A percentile compares a stretch with the other conserved stretches of the same genome.
These are phyloP conservation scores for Croton laevigatus DNA, from an alignment of 441 rosid genomes.

Conservation along the genomic window DNA sequence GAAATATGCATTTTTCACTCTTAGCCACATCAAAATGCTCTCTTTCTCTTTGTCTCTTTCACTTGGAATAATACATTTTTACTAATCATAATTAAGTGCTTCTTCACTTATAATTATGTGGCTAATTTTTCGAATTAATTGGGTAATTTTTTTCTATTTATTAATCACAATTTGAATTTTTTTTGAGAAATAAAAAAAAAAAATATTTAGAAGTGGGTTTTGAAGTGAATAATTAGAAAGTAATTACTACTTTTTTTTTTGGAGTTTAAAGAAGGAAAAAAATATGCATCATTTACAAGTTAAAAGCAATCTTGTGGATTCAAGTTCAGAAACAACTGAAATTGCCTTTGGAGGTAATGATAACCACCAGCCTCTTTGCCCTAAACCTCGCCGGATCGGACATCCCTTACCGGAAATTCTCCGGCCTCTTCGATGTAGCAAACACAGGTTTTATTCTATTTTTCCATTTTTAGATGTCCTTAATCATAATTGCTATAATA, in stretches of 20 bases:
- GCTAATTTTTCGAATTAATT: slow-evolving; percentile 4
- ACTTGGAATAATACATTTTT: slow-evolving; percentile 28
- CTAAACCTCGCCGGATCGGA: slow-evolving; percentile 66
- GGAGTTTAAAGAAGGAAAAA: background rate
- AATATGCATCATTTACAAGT: slow-evolving; percentile 50
- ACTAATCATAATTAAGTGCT: slow-evolving; percentile 20
- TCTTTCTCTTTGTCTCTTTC: slow-evolving; percentile 15
- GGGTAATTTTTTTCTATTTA: background rate
- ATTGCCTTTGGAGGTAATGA: slow-evolving; percentile 17
- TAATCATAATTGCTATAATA: background rate
- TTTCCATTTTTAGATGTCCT: background rate
- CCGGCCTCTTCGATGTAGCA: slow-evolving; percentile 47
- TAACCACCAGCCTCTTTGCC: slow-evolving; percentile 52
- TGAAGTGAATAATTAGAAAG: slow-evolving; percentile 13
- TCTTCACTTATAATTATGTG: slow-evolving; percentile 18
- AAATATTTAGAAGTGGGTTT: slow-evolving; percentile 1
- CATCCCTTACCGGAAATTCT: slow-evolving; percentile 55
- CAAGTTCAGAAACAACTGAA: slow-evolving; percentile 24
- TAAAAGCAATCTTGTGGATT: slow-evolving; percentile 38
- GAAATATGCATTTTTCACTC: slow-evolving; percentile 45
- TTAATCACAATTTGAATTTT: slow-evolving; percentile 4
- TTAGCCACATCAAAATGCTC: slow-evolving; percentile 37
- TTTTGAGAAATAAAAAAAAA: slow-evolving; percentile 5
- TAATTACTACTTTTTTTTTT: slow-evolving; percentile 2
- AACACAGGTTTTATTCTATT: slow-evolving; percentile 41